Base-by-base conservation (phyloP, 257 asterid species). In the Lycium ferocissimum region DNA sequence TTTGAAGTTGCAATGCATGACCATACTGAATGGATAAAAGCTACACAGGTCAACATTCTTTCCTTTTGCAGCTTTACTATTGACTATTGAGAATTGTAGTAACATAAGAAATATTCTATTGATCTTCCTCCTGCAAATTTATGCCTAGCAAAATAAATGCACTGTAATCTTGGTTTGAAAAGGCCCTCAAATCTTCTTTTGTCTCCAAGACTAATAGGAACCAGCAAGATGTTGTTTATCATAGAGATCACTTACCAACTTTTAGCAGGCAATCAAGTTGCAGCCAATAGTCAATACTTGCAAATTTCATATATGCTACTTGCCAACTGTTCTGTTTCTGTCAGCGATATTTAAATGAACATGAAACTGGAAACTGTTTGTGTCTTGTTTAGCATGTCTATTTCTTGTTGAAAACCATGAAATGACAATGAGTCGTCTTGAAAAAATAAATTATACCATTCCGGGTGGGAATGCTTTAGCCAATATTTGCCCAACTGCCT, bases 1-100 rank as follows among this genome's bases (percentile, higher is more conserved):
- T 96, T 90, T 86, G 90, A 89, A 83, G 92, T 96, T 58, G 92
- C 79, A 81, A 89, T 86, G 94, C 92, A 89, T 9, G 95, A 96
- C 85, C 94, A 96, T 86, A 85, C 86, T 84, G 95, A 96, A 84
- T 95, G 99, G 99, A 92, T 96, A 63, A 93, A 86, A 87, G 89
- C 86, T 86, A 83, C 90, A 62, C 98, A 92, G 98, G 98, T 93
- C 80, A 79, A 72, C 43, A 26, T 78, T 26, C 47, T 53, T 78
- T 53, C 47, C 47, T 12, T 12, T 26, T 26, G 33, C 33, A 26
- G 33, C 33, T 26, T 78, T 78, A 9, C 65, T 78, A 53, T 1
- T 26, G 26, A 33, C 47, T 78, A 7, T 78, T 78, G 82, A 53
- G 82, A 26, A 51, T 14, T 76, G 15, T 53, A 14, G 65, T 53